Conservation (phyloP, 108 stramenopile genomes). For the Chaetoceros muelleri region DNA sequence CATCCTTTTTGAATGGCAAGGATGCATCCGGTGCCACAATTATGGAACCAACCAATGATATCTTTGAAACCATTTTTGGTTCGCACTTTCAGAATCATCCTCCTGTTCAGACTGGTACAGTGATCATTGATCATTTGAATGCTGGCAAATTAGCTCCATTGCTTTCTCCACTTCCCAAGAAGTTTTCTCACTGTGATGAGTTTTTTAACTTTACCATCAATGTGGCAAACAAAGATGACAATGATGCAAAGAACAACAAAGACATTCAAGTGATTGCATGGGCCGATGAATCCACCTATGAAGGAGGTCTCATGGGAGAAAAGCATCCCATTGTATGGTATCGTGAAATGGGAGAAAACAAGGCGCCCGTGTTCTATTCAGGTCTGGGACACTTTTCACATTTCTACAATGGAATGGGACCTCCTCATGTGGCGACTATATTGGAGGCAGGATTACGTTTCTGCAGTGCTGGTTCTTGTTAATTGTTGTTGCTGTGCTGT, state of each 20-base stretch:
- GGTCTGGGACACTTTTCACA: slow-evolving; percentile 7
- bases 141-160: background rate
- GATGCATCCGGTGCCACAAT: slow-evolving; percentile 15
- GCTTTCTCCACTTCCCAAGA: background rate
- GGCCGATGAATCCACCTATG: slow-evolving; percentile 8
- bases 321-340: slow-evolving; percentile 13
- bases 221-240: background rate
- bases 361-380: slow-evolving; percentile 9
- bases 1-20: slow-evolving; percentile 9
- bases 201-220: slow-evolving; percentile 15
- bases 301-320: slow-evolving; percentile 14
- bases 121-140: background rate
- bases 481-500: too few species aligned
- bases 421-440: slow-evolving; percentile 1
- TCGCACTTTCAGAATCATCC: slow-evolving; percentile 18
- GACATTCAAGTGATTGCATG: slow-evolving; percentile 6
- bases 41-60: slow-evolving; percentile 6
- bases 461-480: slow-evolving; percentile 1
- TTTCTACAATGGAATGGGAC: slow-evolving; percentile 6
- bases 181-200: slow-evolving; percentile 11
- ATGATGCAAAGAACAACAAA: too few species aligned
- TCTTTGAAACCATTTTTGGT: slow-evolving; percentile 11
- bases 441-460: slow-evolving; percentile 4
- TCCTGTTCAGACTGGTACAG: slow-evolving; percentile 6
- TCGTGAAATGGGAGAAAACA: background rate